Percentiles rank a stretch among this genome's conserved stretches.
Evolutionary conservation across 768 basidiomycete species (phyloP).

Genomic region (Trametes sanguinea): DNA sequence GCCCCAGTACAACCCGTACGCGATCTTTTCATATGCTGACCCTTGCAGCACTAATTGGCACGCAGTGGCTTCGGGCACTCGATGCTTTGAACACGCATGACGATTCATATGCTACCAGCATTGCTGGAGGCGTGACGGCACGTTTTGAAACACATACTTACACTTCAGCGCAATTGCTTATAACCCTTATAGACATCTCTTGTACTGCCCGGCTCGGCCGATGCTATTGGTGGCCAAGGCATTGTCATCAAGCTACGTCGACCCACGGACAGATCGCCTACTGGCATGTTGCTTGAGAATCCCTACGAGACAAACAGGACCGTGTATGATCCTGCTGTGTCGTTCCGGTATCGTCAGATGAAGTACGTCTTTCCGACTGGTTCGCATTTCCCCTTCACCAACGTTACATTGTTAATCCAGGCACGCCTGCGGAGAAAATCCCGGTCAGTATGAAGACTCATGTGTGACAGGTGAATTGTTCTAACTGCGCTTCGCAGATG

Average conservation of each 20-base stretch:
- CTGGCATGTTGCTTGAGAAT: constrained; percentile 75
- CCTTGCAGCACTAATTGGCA: not conserved
- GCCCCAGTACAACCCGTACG: constrained; percentile 32
- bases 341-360: constrained; percentile 76
- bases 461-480: no score
- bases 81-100: constrained; percentile 86
- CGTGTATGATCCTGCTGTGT: constrained; percentile 44
- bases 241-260: constrained; percentile 78
- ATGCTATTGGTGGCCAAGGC: constrained; percentile 63
- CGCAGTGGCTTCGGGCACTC: constrained; percentile 63
- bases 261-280: constrained; percentile 68
- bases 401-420: not conserved
- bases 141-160: not conserved
- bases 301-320: constrained; percentile 62
- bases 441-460: constrained; percentile 34
- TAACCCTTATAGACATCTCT: constrained; percentile 48
- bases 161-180: not conserved
- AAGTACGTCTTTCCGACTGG: constrained; percentile 46
- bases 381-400: no score
- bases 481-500: not conserved
- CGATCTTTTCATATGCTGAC: not conserved
- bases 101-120: constrained; percentile 63
- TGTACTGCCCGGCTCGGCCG: constrained; percentile 70
- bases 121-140: constrained; percentile 74
- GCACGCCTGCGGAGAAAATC: constrained; percentile 50